A percentile compares a stretch with the other conserved stretches of the same genome.
Conservation (phyloP, 345 rosid genomes). For the Camelina sativa region DNA sequence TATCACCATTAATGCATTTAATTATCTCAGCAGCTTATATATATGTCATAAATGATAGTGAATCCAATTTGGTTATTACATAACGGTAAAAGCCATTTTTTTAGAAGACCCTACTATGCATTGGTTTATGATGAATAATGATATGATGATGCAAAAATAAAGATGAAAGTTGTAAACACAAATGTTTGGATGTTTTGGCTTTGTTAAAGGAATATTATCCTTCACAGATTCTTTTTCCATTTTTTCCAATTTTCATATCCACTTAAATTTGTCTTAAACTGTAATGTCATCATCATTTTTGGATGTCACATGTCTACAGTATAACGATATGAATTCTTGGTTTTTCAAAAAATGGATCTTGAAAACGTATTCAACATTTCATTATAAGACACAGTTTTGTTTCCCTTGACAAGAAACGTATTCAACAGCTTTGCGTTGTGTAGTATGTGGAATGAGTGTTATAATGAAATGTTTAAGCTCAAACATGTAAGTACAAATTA, state of each 20-base stretch:
- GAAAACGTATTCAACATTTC: background rate
- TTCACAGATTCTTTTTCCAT: constrained; percentile 9
- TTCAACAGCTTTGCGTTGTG: too few species aligned
- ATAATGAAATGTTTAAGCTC: background rate
- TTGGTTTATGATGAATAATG: constrained; percentile 19
- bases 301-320: constrained; percentile 8
- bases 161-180: constrained; percentile 17
- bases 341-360: background rate
- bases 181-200: constrained; percentile 34
- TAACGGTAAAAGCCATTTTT: background rate
- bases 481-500: background rate
- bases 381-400: background rate
- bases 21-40: background rate
- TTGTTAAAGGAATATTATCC: constrained; percentile 34
- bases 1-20: constrained; percentile 17
- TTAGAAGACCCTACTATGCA: background rate
- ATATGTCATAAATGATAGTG: background rate
- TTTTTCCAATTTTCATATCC: constrained; percentile 3
- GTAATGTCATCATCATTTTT: constrained; percentile 1
- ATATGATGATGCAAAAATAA: constrained; percentile 27
- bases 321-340: background rate
- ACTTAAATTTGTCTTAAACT: background rate
- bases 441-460: too few species aligned
- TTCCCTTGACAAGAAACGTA: background rate
- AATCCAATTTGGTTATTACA: constrained; percentile 9